A percentile compares a stretch with the other conserved stretches of the same genome.
phyloP scores from a whole-genome alignment of 805 yeast genomes.

The Yarrowia bubula region DNA sequence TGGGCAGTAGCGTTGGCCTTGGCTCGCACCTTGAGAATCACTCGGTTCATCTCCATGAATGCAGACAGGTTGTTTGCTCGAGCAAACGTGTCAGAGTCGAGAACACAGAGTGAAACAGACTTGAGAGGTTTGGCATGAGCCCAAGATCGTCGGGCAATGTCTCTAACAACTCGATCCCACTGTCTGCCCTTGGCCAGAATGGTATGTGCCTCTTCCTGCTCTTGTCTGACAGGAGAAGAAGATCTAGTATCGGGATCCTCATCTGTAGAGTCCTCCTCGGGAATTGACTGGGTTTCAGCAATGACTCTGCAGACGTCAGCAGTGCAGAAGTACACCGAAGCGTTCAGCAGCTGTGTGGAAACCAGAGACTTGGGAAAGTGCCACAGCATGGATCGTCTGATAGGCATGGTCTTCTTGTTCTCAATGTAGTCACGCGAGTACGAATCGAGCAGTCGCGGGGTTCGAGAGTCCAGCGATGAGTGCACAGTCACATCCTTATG shows the following conservation, averaged over 20 bases:
- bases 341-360: conserved; percentile 70
- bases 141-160: conserved; percentile 91
- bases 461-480: conserved; percentile 37
- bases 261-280: conserved; percentile 28
- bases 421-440: conserved; percentile 68
- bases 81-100: conserved; percentile 67
- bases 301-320: conserved; percentile 54
- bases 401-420: conserved; percentile 65
- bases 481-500: conserved; percentile 58
- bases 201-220: neutral
- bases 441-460: conserved; percentile 61
- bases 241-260: conserved; percentile 33
- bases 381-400: conserved; percentile 90
- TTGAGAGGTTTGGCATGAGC: conserved; percentile 59
- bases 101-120: conserved; percentile 63
- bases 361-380: conserved; percentile 74
- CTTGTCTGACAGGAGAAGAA: conserved; percentile 28
- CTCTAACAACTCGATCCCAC: conserved; percentile 57
- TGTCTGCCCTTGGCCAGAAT: conserved; percentile 32
- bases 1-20: conserved; percentile 37
- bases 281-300: conserved; percentile 38
- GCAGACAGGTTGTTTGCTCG: conserved; percentile 77
- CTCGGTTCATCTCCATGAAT: conserved; percentile 86
- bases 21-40: conserved; percentile 62
- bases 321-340: conserved; percentile 68